A percentile compares a stretch with the other conserved stretches of the same genome.
phyloP scores from a whole-genome alignment of 176 grass and related monocot genomes.

The Elymus sibiricus region DNA sequence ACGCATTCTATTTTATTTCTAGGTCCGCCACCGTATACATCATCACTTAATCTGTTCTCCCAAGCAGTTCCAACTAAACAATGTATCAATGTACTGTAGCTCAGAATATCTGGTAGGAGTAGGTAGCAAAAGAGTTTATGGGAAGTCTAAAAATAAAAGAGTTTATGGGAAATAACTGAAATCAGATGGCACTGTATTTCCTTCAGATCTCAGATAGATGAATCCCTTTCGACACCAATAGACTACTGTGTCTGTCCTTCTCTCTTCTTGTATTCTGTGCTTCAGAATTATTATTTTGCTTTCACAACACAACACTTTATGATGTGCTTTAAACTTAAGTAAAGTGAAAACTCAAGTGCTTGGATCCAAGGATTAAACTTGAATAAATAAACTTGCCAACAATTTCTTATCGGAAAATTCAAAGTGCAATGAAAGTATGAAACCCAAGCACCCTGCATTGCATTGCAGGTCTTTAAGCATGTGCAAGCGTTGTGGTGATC shows the following conservation, averaged over 20 bases:
- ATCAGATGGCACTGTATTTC: neutral
- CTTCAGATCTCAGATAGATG: neutral
- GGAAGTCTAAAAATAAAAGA: too few relatives aligned
- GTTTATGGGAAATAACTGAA: neutral
- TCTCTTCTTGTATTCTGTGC: neutral
- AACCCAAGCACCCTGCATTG: neutral
- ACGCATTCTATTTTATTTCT: too few relatives aligned
- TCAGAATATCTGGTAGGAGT: too few relatives aligned
- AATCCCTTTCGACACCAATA: neutral
- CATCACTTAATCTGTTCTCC: too few relatives aligned
- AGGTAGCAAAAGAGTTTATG: too few relatives aligned
- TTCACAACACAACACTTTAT: neutral
- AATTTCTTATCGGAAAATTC: neutral
- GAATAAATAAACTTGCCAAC: too few relatives aligned
- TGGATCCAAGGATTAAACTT: neutral
- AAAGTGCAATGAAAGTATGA: too few relatives aligned
- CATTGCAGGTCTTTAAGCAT: slow-evolving; percentile 68
- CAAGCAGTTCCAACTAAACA: too few relatives aligned
- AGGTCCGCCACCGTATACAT: too few relatives aligned
- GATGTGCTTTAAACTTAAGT: neutral
- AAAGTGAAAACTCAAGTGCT: neutral
- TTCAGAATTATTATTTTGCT: neutral
- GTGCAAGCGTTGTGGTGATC: slow-evolving; percentile 83
- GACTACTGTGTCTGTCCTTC: too few relatives aligned
- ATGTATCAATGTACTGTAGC: too few relatives aligned